Base-by-base conservation (phyloP, 495 filamentous ascomycete genomes). In the Parachaetomium inaequale region DNA sequence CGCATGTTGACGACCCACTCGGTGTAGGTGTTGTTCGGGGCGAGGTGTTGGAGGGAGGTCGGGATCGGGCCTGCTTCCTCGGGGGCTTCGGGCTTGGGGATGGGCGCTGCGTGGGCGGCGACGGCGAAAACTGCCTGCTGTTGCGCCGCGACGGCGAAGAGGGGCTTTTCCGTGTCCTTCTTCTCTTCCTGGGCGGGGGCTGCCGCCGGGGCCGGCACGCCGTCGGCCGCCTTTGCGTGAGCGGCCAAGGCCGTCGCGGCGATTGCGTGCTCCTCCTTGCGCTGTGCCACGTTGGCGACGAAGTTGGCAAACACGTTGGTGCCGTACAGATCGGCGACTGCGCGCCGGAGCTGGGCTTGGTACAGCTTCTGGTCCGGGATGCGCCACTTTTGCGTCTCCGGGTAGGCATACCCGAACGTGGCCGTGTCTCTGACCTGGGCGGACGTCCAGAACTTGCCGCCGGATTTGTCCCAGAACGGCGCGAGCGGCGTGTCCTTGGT, bases 331-430 rank as follows among this genome's bases (percentile, higher is more conserved):
- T 23, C 28, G 2, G 55, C 55, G 38, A 72, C 64, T 7, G 57
- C 31, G 50, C 57, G 59, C 15, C 61, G 57, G 36, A 72, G 49
- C 2, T 59, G 38, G 0, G 61, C 29, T 25, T 67, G 67, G 53
- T 73, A 70, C 5, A 50, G 61, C 1, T 28, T 4, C 1, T 26
- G 47, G 50, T 38, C 55, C 1, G 26, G 14, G 26, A 59, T 70
- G 10, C 59, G 57, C 69, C 71, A 73, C 38, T 60, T 55, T 34
- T 73, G 69, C 19, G 85, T 78, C 58, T 88, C 85, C 1, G 82
- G 74, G 66, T 88, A 88, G 7, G 81, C 84, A 69, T 88, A 88
- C 19, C 75, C 78, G 28, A 87, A 84, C 14, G 70, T 70, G 31
- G 68, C 57, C 34, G 68, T 73, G 49, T 73, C 58, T 61, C 73